Base-by-base conservation (phyloP, 2,329 filamentous ascomycete genomes). In the Ophiocordyceps sinensis region DNA sequence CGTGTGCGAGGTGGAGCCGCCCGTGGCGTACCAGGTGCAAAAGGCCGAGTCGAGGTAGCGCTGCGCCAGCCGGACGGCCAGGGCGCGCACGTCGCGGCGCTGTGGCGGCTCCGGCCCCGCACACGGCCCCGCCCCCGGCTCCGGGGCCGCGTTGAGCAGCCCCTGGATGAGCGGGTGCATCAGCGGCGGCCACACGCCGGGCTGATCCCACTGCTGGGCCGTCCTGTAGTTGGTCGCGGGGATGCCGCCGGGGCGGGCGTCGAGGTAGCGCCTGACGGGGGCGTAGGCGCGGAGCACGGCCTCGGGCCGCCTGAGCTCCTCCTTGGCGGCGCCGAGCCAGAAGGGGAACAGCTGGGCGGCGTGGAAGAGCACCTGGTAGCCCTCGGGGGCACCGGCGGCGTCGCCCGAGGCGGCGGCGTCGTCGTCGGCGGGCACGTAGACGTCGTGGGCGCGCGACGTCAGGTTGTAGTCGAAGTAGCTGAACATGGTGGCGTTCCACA, bases 391-490 rank as follows among this genome's bases (percentile, higher is more conserved):
- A 11, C 57, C 60, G 19, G 19, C 19, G 19, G 19, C 9, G 46
- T 45, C n/a, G 11, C 60, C 59, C 5, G 50, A 45, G 3, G 44
- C 28, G 5, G 45, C 43, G 2, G 57, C 50, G 45, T 72, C 67
- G 4, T 58, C 50, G 46, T 77, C 73, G 9, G 56, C 54, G 2
- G 68, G 65, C 13, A 73, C 60, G 50, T 69, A 80, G 29, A 73
- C 57, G 47, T 75, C 67, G 45, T 79, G 77, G 1, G 64, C 56
- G 10, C 55, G 58, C 0, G 74, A 73, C 0, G 76, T 82, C 28
- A 77, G 45, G 59, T 82, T 83, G 63, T 74, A 82, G 64, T 83
- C 79, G 51, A 82, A 82, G 62, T 80, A 83, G 56, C 68, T 70
- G 56, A 63, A 72, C 45, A 75, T 66, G 7, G 71, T 75, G 28